Base-by-base conservation (phyloP, 2,329 filamentous ascomycete species). In the Penicillium nordicum region DNA sequence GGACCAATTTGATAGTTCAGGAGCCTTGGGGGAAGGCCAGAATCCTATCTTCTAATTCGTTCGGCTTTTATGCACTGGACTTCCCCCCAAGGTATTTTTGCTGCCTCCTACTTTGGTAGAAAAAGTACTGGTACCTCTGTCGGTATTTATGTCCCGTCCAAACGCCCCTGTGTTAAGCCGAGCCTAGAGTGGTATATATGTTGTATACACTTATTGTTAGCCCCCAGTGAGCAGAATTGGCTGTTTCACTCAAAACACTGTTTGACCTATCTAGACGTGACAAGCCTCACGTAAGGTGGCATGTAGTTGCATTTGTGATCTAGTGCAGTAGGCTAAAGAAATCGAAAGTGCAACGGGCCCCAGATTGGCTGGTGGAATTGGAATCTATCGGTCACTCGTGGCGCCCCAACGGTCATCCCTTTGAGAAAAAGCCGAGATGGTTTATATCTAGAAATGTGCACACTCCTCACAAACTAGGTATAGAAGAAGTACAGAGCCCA, bases 1-100 rank as follows among this genome's bases (percentile, higher is more conserved):
- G 50, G 58, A 56, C 59, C 55, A 49, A 59, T 55, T 61, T 61
- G 55, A 63, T 63, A 61, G 57, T 62, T 57, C 45, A 55, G 57
- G 51, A 55, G 56, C 41, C 52, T 46, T 37, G 42, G 38, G 30
- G 45, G 29, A 40, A 47, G 43, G 18, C 40, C 9, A 10, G 25
- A 21, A 36, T 32, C 4, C 36, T 11, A 14, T 25, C 23, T 6
- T 57, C 41, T 63, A 27, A 63, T 63, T 63, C 52, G 59, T 43
- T 46, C 52, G 55, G 30, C 29, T 18, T 46, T 53, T 55, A 57
- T 62, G 61, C 57, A 36, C 29, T 50, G 8, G 37, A 30, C 30
- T 54, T 37, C 38, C 36, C 37, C 29, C 37, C 29, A 41, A 42
- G 30, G 16, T 29, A 43, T 37, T 50, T 50, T 30, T 12, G 18